phyloP scores from a whole-genome alignment of 2,329 filamentous ascomycete species.

The Neonectria coccinea region DNA sequence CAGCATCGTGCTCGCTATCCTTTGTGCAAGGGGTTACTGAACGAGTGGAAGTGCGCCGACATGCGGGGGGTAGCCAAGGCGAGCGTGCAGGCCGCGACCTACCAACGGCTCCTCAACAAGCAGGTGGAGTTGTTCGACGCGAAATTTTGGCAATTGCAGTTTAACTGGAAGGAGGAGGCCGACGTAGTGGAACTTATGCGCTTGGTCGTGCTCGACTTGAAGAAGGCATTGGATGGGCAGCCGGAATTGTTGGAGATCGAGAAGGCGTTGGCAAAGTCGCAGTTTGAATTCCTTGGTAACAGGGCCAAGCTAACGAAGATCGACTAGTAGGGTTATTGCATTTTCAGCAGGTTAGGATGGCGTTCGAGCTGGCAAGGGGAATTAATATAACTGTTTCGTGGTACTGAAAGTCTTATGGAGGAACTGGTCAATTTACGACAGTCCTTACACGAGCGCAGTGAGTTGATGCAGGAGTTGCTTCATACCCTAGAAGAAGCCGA shows the following conservation, averaged over 20 bases:
- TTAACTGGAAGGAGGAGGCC: neutral
- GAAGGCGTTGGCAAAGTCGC: neutral
- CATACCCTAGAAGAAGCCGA: too few species aligned
- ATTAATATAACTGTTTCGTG: neutral
- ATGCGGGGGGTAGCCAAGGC: neutral
- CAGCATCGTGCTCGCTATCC: neutral
- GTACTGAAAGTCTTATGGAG: neutral
- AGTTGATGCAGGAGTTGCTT: too few species aligned
- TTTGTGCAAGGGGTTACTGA: neutral
- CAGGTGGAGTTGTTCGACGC: neutral
- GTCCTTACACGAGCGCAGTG: too few species aligned
- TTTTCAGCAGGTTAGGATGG: neutral
- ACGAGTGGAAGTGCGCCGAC: neutral
- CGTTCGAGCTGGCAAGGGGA: neutral
- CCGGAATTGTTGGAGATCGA: neutral
- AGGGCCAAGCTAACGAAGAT: neutral
- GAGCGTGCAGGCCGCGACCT: too few species aligned
- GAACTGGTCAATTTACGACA: too few species aligned
- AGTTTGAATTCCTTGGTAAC: neutral
- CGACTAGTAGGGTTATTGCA: neutral
- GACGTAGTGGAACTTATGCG: neutral
- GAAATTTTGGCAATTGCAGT: neutral
- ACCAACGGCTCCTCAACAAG: neutral
- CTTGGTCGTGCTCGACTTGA: neutral
- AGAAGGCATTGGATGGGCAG: neutral